phyloP scores from a whole-genome alignment of 2,329 filamentous ascomycete genomes.

The Thelonectria olida region DNA sequence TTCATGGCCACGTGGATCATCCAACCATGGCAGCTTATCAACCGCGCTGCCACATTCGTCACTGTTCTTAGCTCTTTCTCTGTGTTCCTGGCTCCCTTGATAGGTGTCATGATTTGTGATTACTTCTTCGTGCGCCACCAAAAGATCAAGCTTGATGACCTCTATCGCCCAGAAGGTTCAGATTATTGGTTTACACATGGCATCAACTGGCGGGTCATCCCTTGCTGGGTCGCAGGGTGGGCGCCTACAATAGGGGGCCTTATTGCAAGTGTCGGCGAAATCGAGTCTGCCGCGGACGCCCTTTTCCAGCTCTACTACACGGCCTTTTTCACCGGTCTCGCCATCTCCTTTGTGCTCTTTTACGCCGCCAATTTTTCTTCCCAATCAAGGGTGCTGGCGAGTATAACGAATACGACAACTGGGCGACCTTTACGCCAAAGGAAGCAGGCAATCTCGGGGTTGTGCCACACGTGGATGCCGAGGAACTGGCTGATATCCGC shows the following conservation, averaged over 20 bases:
- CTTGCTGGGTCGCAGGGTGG: constrained; percentile 12
- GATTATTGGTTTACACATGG: constrained; percentile 49
- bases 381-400: constrained; percentile 7
- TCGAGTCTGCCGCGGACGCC: not conserved
- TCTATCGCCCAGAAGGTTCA: constrained; percentile 44
- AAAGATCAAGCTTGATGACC: constrained; percentile 47
- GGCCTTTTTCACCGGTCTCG: constrained; percentile 2
- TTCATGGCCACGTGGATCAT: constrained; percentile 37
- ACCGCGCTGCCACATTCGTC: constrained; percentile 39
- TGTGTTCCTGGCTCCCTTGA: constrained; percentile 42
- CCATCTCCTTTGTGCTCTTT: constrained; percentile 4
- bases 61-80: constrained; percentile 40
- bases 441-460: constrained; percentile 11
- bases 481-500: not conserved
- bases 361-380: constrained; percentile 6
- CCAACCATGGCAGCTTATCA: constrained; percentile 44
- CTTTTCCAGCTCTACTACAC: constrained; percentile 13
- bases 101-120: constrained; percentile 43
- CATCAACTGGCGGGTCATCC: constrained; percentile 41
- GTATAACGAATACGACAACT: constrained; percentile 15
- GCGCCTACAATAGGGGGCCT: constrained; percentile 9
- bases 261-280: not conserved
- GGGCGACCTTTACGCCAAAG: constrained; percentile 14
- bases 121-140: constrained; percentile 45
- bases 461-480: constrained; percentile 2